Evolutionary conservation across 2,329 filamentous ascomycete species (phyloP).

Genomic region (Leptographium wingfieldii): DNA sequence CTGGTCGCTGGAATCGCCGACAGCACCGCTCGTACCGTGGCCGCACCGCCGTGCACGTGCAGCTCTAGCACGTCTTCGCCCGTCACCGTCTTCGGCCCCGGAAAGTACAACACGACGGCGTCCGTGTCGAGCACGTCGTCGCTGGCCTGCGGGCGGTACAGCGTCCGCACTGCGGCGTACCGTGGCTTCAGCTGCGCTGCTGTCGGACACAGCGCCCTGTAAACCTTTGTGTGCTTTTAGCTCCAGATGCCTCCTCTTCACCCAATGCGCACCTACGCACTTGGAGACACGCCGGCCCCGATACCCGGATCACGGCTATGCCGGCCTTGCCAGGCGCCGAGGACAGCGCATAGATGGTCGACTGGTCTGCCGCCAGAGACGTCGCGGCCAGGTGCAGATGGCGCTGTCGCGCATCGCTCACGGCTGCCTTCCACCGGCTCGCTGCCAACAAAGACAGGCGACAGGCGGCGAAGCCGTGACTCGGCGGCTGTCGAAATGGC

Average conservation of each 20-base stretch:
- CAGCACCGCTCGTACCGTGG: slow-evolving; percentile 78
- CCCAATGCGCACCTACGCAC: slow-evolving; percentile 27
- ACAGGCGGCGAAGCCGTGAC: not conserved
- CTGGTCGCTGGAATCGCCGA: slow-evolving; percentile 46
- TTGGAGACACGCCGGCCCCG: slow-evolving; percentile 60
- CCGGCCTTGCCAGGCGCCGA: slow-evolving; percentile 76
- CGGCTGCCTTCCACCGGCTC: not conserved
- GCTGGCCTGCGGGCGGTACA: slow-evolving; percentile 31
- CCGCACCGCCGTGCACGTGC: slow-evolving; percentile 85
- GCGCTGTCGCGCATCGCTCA: not conserved
- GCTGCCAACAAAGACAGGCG: not conserved
- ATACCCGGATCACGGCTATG: slow-evolving; percentile 81
- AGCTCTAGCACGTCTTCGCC: slow-evolving; percentile 88
- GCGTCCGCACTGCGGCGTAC: slow-evolving; percentile 58
- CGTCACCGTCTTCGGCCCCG: slow-evolving; percentile 68
- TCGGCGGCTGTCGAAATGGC: not conserved
- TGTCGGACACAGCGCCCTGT: slow-evolving; percentile 35
- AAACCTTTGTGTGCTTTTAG: slow-evolving; percentile 28
- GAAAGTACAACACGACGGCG: slow-evolving; percentile 74
- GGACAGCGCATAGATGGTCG: slow-evolving; percentile 86
- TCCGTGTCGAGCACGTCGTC: slow-evolving; percentile 58
- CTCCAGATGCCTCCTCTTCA: too few relatives aligned
- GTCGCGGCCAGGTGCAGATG: not conserved
- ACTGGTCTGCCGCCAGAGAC: slow-evolving; percentile 17
- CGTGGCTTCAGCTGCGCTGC: slow-evolving; percentile 33